Percentiles rank a stretch among this genome's conserved stretches.
These are phyloP conservation scores for Talaromyces sp. DNA, from an alignment of 2,329 filamentous ascomycete genomes.

Conservation along the genomic window DNA sequence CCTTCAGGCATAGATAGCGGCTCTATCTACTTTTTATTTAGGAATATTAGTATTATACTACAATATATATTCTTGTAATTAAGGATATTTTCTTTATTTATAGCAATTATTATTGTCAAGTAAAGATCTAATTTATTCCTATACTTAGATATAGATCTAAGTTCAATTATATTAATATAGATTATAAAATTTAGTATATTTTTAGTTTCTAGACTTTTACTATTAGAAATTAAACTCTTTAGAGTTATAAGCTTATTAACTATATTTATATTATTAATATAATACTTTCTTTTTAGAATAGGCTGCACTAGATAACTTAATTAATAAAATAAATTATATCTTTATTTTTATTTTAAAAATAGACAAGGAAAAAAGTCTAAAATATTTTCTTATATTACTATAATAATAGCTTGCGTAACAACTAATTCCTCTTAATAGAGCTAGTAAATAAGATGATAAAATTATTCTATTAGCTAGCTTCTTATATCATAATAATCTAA, in stretches of 20 bases:
- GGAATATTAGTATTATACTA: background rate
- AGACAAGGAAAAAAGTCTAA: background rate
- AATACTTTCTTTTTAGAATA: background rate
- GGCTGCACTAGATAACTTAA: background rate
- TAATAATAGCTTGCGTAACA: background rate
- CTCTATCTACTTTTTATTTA: background rate
- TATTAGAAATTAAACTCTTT: background rate
- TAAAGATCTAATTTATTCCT: background rate
- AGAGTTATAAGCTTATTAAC: background rate
- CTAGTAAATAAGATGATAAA: background rate
- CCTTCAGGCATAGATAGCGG: background rate
- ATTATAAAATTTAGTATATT: background rate
- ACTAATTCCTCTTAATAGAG: constrained; percentile 1
- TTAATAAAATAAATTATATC: background rate
- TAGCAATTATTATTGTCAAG: background rate
- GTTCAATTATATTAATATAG: background rate
- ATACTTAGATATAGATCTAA: background rate
- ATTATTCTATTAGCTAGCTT: background rate
- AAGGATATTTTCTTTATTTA: background rate
- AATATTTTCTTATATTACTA: background rate
- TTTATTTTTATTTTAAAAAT: background rate
- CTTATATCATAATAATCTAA: background rate
- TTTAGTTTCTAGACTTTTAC: background rate
- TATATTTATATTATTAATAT: background rate
- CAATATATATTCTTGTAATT: background rate